These are phyloP conservation scores for Pythium chondricola DNA, from an alignment of 352 stramenopile species.

Conservation along the genomic window DNA sequence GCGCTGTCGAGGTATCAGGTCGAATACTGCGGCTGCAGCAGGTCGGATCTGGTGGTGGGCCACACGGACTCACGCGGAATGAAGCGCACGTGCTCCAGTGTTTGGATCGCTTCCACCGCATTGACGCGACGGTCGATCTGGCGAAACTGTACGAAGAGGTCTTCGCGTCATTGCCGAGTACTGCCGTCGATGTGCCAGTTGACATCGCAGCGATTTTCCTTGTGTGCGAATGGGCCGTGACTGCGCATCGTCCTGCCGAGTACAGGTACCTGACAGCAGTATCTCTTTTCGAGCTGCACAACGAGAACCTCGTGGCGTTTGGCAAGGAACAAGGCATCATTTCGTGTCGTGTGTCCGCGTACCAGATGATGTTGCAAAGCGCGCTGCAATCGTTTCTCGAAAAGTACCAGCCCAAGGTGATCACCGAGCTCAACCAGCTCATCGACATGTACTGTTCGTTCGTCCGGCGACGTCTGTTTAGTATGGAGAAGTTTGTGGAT, in stretches of 20 bases:
- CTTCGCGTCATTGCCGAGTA: constrained; percentile 46
- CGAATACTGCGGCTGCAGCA: constrained; percentile 66
- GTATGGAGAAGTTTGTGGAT: constrained; percentile 63
- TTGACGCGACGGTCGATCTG: constrained; percentile 65
- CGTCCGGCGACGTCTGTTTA: constrained; percentile 65
- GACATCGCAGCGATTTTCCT: constrained; percentile 67
- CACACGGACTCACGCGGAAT: constrained; percentile 45
- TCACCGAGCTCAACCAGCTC: constrained; percentile 73
- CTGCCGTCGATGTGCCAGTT: constrained; percentile 45
- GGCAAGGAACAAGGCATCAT: constrained; percentile 52
- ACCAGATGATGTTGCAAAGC: constrained; percentile 71
- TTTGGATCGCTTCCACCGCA: constrained; percentile 76
- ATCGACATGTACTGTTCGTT: constrained; percentile 81
- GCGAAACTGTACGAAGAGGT: constrained; percentile 69
- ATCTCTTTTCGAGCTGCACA: constrained; percentile 81
- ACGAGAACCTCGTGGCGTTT: constrained; percentile 46
- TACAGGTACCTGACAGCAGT: constrained; percentile 78
- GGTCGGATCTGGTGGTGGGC: constrained; percentile 25
- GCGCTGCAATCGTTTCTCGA: constrained; percentile 69
- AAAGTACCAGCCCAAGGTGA: constrained; percentile 66
- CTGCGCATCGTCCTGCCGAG: constrained; percentile 68
- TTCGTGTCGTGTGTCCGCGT: constrained; percentile 32
- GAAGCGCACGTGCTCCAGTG: constrained; percentile 72
- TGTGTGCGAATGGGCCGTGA: constrained; percentile 81
- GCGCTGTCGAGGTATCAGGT: constrained; percentile 47